phyloP scores from a whole-genome alignment of 1,284 basidiomycete genomes.

The Fomitopsis pinicola region DNA sequence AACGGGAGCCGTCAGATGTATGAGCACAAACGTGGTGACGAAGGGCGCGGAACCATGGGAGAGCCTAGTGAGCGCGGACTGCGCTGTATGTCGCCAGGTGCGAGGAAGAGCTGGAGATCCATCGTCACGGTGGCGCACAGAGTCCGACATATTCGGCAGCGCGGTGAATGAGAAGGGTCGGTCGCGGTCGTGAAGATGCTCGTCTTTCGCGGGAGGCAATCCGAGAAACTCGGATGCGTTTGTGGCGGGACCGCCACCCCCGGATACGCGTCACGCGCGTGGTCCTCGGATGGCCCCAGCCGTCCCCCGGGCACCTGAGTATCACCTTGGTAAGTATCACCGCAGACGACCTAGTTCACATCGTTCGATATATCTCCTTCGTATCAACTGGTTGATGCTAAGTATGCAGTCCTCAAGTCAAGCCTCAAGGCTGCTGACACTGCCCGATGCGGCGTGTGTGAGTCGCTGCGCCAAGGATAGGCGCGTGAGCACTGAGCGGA shows the following conservation, averaged over 20 bases:
- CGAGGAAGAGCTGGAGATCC: not conserved
- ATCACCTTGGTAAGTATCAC: too few species aligned
- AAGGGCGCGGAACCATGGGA: slow-evolving; percentile 59
- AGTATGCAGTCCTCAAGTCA: too few species aligned
- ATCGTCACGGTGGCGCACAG: not conserved
- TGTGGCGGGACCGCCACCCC: not conserved
- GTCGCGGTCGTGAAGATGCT: not conserved
- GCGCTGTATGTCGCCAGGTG: slow-evolving; percentile 2
- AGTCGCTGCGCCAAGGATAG: not conserved
- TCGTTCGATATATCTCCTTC: too few species aligned
- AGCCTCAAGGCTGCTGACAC: too few species aligned
- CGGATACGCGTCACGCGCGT: too few species aligned
- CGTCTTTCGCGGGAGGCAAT: not conserved
- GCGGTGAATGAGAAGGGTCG: not conserved
- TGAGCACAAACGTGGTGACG: slow-evolving; percentile 55
- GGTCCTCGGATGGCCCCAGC: too few species aligned
- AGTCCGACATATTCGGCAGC: not conserved
- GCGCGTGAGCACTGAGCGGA: not conserved
- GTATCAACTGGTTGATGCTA: too few species aligned
- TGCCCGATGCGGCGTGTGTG: too few species aligned
- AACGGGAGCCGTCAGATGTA: slow-evolving; percentile 68
- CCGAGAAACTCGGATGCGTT: not conserved
- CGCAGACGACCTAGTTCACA: too few species aligned
- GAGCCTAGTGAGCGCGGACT: slow-evolving; percentile 35
- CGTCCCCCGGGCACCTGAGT: too few species aligned